Conservation (phyloP, 805 yeast species). For the Candida tammaniensis region DNA sequence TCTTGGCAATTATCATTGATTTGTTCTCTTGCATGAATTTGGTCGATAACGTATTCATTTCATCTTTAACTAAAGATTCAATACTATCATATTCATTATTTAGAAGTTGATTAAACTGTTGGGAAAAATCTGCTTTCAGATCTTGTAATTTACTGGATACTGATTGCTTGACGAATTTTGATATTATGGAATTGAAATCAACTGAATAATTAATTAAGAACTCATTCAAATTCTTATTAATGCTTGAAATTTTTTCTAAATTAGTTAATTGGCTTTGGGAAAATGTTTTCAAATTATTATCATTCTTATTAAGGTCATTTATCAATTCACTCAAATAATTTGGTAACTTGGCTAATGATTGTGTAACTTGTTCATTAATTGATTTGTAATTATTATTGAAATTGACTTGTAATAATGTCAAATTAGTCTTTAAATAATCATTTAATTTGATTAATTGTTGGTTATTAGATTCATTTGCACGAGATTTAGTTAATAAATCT, state of each 20-base stretch:
- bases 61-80: conserved; percentile 9
- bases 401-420: conserved; percentile 8
- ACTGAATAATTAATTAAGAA: conserved; percentile 7
- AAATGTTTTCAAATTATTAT: conserved; percentile 9
- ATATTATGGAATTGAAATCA: conserved; percentile 7
- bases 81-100: conserved; percentile 3
- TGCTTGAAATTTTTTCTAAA: conserved; percentile 7
- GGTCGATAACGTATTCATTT: conserved; percentile 7
- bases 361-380: conserved; percentile 8
- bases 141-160: conserved; percentile 1
- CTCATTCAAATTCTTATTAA: conserved; percentile 9
- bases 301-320: conserved; percentile 11
- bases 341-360: conserved; percentile 12
- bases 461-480: conserved; percentile 4
- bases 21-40: conserved; percentile 10
- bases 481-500: conserved; percentile 1
- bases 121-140: conserved; percentile 5
- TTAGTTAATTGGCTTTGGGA: conserved; percentile 8
- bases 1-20: conserved; percentile 4
- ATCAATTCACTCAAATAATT: conserved; percentile 7
- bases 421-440: conserved; percentile 6
- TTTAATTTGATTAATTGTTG: conserved; percentile 5
- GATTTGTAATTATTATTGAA: conserved; percentile 8
- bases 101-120: conserved; percentile 7
- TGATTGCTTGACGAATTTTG: conserved; percentile 5